Evolutionary conservation across 371 early-diverging fungal species (phyloP), one percentile per base, ranked within the genome.

Genomic region (Mortierella sp.): DNA sequence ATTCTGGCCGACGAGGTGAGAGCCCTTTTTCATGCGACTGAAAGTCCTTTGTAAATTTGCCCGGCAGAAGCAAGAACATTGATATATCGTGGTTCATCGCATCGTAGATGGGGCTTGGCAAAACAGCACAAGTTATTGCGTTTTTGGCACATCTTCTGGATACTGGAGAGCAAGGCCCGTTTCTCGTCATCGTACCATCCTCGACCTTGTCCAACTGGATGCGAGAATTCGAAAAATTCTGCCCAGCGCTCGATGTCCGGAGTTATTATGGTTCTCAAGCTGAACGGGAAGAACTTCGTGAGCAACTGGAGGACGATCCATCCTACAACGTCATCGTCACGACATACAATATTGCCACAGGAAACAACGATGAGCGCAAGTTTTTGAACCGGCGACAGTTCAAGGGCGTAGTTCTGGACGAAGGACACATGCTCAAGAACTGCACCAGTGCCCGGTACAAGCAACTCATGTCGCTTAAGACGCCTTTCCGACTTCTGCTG

Each of bases 361-460:
- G 91, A 15, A 72, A 80, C 49, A 84, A 84, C 56, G 87, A 92
- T 6, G 96, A 95, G 63, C 84, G 94, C n/a, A 67, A 65, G 34
- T 94, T 94, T 63, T 78, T 97, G 39, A 86, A 82, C 56, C 75
- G 78, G 30, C 70, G 89, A 28, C 21, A 49, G 1, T 82, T 85
- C 70, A 64, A 83, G 51, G 83, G 90, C 5, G 80, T 98, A 67
- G 92, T 99, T 34, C 72, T 99, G 39, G 99, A 99, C 79, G 99
- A 99, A 81, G 99, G 98, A 1, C 99, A 96, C 63, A 93, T 95
- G 94, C 85, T 96, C 58, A 95, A 93, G 81, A 92, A 92, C 70
- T 90, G 89, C 42, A 91, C 88, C 43, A 93, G 92, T 60, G 81
- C 85, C 15, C 83, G 97, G 15, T 97, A 96, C 83, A 87, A 91